A percentile compares a stretch with the other conserved stretches of the same genome.
phyloP scores from a whole-genome alignment of 495 filamentous ascomycete genomes.

The Xylaria longipes region DNA sequence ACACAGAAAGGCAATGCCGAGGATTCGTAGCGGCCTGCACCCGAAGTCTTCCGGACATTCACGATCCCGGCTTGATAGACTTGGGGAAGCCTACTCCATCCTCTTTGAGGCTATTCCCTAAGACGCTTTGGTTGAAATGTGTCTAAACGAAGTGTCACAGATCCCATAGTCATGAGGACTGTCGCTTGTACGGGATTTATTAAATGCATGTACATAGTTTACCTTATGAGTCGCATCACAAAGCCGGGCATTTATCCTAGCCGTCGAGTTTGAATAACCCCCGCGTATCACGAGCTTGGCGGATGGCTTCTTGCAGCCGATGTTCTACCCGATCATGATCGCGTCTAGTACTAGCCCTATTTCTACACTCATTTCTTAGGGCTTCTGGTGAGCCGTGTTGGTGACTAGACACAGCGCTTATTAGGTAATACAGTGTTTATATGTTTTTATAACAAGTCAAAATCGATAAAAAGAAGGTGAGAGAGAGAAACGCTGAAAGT shows the following conservation, averaged over 20 bases:
- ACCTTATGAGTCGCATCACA: not conserved
- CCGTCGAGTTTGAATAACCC: not conserved
- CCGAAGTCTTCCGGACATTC: constrained; percentile 24
- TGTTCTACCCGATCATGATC: not conserved
- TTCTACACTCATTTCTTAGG: not conserved
- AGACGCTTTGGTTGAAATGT: not conserved
- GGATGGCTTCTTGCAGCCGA: not conserved
- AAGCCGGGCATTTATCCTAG: not conserved
- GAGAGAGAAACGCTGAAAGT: not conserved
- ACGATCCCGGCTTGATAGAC: constrained; percentile 13
- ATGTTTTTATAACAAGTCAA: not conserved
- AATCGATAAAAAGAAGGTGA: not conserved
- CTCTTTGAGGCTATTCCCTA: not conserved
- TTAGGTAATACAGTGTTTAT: not conserved
- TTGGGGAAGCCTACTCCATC: not conserved
- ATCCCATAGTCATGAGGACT: not conserved
- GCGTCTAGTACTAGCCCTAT: not conserved
- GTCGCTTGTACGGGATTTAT: not conserved
- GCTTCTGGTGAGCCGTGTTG: not conserved
- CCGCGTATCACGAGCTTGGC: constrained; percentile 3
- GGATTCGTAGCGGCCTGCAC: constrained; percentile 18
- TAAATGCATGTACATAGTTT: not conserved
- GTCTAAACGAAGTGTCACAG: not conserved
- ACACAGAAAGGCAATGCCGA: constrained; percentile 10
- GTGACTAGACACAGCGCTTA: not conserved